Evolutionary conservation across 2,329 filamentous ascomycete species (phyloP), one percentile per base, ranked within the genome.

Genomic region (Polytolypa hystricis): DNA sequence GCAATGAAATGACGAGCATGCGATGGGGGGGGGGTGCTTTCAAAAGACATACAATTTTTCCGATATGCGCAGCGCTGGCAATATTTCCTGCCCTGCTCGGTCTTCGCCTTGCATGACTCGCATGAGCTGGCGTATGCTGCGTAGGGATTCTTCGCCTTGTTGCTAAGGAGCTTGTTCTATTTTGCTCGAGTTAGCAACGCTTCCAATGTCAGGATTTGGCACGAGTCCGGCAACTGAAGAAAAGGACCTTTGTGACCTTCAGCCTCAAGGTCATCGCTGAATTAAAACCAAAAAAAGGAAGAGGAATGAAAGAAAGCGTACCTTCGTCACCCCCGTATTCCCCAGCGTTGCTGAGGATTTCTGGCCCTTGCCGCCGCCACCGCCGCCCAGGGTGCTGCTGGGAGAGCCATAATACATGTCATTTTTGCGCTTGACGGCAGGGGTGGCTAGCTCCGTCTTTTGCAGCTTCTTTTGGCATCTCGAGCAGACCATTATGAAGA

Each of bases 371-470:
- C 53, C 55, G 32, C 56, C 52, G 12, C 54, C 34, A 61, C 30
- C 60, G 17, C 56, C 54, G 25, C 56, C 54, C 19, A 54, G 17
- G 9, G 52, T 52, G 32, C 43, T 50, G 9, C 70, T 62, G 1
- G 73, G 58, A 2, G 74, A 79, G 32, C 75, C 75, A 49, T 74
- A 71, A 55, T 79, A 79, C 61, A 79, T 74, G 35, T 80, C 76
- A 50, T 58, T 73, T 65, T 76, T 79, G 60, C 74, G 76, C 58
- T 79, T 80, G 43, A 80, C 75, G 18, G 66, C 71, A 0, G 76
- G 76, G 0, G 76, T 80, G 42, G 73, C 74, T 39, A 80, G 69
- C 9, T 71, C 65, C 10, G 75, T 79, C 36, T 67, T 61, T 55
- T 74, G 74, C 38, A 70, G 60, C 36, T 73, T 67, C 55, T 76